Percentiles rank a stretch among this genome's conserved stretches.
Evolutionary conservation across 2,329 filamentous ascomycete genomes (phyloP).

Genomic region (Corinectria fuckeliana): DNA sequence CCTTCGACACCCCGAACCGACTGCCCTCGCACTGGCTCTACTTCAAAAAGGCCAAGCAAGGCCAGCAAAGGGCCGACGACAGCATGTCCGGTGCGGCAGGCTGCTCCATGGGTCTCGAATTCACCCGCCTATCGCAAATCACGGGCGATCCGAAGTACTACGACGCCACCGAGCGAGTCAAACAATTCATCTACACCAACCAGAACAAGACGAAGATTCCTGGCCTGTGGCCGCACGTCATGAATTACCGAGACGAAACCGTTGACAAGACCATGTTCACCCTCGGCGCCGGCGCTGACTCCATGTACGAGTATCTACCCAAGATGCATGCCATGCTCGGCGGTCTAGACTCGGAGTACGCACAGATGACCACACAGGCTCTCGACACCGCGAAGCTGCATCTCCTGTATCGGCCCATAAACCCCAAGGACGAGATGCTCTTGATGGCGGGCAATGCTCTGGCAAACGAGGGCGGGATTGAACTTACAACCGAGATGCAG

Average conservation of each 20-base stretch:
- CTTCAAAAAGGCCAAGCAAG: constrained; percentile 50
- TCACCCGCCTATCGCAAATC: constrained; percentile 76
- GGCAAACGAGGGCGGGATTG: constrained; percentile 35
- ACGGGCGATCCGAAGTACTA: constrained; percentile 77
- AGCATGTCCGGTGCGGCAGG: constrained; percentile 53
- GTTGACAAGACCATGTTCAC: constrained; percentile 49
- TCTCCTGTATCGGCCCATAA: constrained; percentile 73
- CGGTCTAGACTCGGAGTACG: constrained; percentile 68
- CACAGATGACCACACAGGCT: constrained; percentile 67
- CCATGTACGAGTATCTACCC: constrained; percentile 65
- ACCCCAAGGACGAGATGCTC: constrained; percentile 63
- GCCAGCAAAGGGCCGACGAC: constrained; percentile 44
- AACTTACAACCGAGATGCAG: constrained; percentile 49
- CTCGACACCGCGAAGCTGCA: constrained; percentile 66
- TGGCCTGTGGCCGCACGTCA: constrained; percentile 72
- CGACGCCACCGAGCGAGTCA: constrained; percentile 77
- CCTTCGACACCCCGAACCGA: constrained; percentile 62
- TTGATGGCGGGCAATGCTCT: constrained; percentile 59
- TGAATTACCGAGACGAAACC: constrained; percentile 66
- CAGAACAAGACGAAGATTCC: constrained; percentile 73
- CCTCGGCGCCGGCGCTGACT: constrained; percentile 55
- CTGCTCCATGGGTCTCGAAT: constrained; percentile 75
- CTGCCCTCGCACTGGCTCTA: constrained; percentile 56
- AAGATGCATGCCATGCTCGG: constrained; percentile 69
- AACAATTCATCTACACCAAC: constrained; percentile 67